Evolutionary conservation across 768 basidiomycete genomes (phyloP).

Genomic region (Tremella mesenterica): DNA sequence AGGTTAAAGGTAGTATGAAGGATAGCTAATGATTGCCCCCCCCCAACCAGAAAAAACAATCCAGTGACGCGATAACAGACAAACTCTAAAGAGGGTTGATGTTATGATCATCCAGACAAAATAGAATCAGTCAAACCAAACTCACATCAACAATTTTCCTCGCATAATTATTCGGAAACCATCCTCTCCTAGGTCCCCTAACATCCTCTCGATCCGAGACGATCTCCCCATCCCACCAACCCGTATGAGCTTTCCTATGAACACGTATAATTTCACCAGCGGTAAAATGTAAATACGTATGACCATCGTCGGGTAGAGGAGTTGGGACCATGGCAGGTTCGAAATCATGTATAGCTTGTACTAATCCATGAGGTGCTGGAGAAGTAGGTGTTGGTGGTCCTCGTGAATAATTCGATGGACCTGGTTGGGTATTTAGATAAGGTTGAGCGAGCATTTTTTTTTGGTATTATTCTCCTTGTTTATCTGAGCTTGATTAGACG

Average conservation of each 20-base stretch:
- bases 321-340: slow-evolving; percentile 28
- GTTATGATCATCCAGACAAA: too few species aligned
- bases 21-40: too few species aligned
- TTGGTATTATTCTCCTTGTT: too few species aligned
- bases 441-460: too few species aligned
- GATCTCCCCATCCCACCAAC: slow-evolving; percentile 98
- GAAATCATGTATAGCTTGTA: slow-evolving; percentile 80
- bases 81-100: too few species aligned
- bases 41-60: too few species aligned
- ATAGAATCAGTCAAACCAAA: slow-evolving; percentile 12
- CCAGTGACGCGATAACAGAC: too few species aligned
- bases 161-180: slow-evolving; percentile 94
- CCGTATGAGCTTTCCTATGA: slow-evolving; percentile 72
- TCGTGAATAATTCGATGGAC: too few species aligned
- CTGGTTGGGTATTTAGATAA: too few species aligned
- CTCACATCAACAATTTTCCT: slow-evolving; percentile 16
- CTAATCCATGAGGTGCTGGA: slow-evolving; percentile 14
- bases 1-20: too few species aligned
- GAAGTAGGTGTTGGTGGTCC: neutral
- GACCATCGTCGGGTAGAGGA: slow-evolving; percentile 49
- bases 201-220: slow-evolving; percentile 45
- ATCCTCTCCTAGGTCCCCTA: slow-evolving; percentile 56
- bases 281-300: slow-evolving; percentile 74
- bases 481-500: too few species aligned
- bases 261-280: slow-evolving; percentile 88